phyloP scores from a whole-genome alignment of 2,329 filamentous ascomycete species.

The Ceratocystis albifundus region DNA sequence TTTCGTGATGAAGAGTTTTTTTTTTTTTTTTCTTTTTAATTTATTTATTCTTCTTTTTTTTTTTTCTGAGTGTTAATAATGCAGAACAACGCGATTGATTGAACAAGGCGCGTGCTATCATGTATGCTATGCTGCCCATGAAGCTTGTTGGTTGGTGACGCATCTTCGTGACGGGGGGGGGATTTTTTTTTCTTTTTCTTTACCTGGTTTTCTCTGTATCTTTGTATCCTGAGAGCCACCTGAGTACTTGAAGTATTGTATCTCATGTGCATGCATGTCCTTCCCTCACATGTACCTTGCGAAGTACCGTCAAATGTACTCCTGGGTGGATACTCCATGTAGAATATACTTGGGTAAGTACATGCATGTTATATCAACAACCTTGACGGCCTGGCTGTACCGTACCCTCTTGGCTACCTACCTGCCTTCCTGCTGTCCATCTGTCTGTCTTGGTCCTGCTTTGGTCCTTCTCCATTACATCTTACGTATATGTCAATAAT shows the following conservation, averaged over 20 bases:
- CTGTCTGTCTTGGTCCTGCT: background rate
- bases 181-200: too few species aligned
- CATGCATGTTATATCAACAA: background rate
- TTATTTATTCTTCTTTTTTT: too few species aligned
- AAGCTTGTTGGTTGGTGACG: too few species aligned
- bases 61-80: too few species aligned
- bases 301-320: too few species aligned
- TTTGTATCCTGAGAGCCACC: background rate
- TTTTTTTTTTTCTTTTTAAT: too few species aligned
- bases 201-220: background rate
- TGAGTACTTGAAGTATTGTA: background rate
- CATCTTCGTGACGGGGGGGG: too few species aligned
- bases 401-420: background rate
- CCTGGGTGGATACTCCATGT: too few species aligned
- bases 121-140: too few species aligned
- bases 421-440: background rate
- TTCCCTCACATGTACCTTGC: background rate
- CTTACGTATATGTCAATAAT: background rate
- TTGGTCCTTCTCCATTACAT: background rate
- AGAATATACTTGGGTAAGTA: background rate
- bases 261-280: background rate
- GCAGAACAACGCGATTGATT: too few species aligned
- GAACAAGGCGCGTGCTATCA: too few species aligned
- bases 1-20: too few species aligned
- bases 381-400: conserved; percentile 1